phyloP scores from a whole-genome alignment of 2,329 filamentous ascomycete species.

The Fusarium verrucosum region DNA sequence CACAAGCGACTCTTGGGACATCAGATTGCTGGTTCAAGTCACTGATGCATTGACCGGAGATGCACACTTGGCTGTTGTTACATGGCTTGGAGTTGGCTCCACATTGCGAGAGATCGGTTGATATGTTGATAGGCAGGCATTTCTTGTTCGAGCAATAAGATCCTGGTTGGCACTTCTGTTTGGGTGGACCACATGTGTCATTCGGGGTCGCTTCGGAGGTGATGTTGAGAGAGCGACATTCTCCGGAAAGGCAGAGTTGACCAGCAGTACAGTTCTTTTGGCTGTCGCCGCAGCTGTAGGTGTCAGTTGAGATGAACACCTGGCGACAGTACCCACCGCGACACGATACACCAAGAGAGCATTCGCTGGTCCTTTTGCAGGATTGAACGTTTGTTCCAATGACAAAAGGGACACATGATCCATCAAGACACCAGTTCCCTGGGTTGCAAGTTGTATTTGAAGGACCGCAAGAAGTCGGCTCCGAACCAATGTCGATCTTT shows the following conservation, averaged over 20 bases:
- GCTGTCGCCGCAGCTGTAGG: slow-evolving; percentile 11
- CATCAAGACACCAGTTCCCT: slow-evolving; percentile 38
- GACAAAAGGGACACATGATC: slow-evolving; percentile 19
- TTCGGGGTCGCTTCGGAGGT: not conserved
- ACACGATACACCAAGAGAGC: slow-evolving; percentile 14
- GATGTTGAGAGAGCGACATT: slow-evolving; percentile 16
- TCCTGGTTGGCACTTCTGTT: slow-evolving; percentile 7
- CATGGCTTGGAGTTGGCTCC: slow-evolving; percentile 7
- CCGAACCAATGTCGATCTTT: slow-evolving; percentile 27
- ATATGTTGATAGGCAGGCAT: slow-evolving; percentile 19
- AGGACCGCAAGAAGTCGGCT: slow-evolving; percentile 19
- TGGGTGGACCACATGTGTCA: slow-evolving; percentile 6
- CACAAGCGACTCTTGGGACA: slow-evolving; percentile 1
- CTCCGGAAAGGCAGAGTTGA: slow-evolving; percentile 23
- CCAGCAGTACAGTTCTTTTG: slow-evolving; percentile 19
- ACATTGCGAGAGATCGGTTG: slow-evolving; percentile 19
- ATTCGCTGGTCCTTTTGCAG: slow-evolving; percentile 17
- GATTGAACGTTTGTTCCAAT: slow-evolving; percentile 32
- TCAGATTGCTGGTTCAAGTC: slow-evolving; percentile 11
- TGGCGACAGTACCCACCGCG: slow-evolving; percentile 15
- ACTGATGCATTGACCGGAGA: slow-evolving; percentile 20
- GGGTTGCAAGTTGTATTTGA: slow-evolving; percentile 18
- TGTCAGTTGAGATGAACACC: slow-evolving; percentile 24
- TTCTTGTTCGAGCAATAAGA: slow-evolving; percentile 11
- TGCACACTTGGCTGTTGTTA: slow-evolving; percentile 12